Percentiles rank a stretch among this genome's conserved stretches.
These are phyloP conservation scores for Eucalyptus erythrocorys DNA, from an alignment of 345 rosid species.

Conservation along the genomic window DNA sequence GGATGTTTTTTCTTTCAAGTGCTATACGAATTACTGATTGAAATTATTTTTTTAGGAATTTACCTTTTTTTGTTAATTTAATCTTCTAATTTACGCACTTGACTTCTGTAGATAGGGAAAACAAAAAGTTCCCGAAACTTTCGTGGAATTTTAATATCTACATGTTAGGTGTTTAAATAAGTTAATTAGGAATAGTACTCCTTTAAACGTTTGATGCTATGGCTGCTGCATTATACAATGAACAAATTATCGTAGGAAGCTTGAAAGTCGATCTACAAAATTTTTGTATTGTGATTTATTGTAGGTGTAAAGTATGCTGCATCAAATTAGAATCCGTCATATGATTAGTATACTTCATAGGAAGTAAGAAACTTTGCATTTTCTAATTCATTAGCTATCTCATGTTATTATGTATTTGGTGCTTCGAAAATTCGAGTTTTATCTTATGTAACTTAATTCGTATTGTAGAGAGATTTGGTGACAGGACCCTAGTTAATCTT, in stretches of 20 bases:
- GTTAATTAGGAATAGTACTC: background rate
- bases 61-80: background rate
- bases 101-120: background rate
- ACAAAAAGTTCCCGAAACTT: background rate
- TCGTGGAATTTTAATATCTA: background rate
- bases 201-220: background rate
- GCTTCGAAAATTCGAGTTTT: background rate
- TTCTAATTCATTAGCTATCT: background rate
- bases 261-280: background rate
- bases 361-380: background rate
- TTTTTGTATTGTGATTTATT: background rate
- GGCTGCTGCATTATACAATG: background rate
- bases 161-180: background rate
- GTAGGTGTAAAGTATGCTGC: background rate
- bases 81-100: background rate
- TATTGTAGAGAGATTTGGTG: background rate
- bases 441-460: accelerated
- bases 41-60: background rate
- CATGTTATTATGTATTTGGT: accelerated
- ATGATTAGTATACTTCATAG: accelerated
- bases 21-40: background rate
- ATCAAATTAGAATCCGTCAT: background rate
- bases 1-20: background rate
- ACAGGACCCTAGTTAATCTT: background rate
- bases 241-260: background rate